phyloP scores from a whole-genome alignment of 192 early-diverging fungal species.

The Glomus cerebriforme region DNA sequence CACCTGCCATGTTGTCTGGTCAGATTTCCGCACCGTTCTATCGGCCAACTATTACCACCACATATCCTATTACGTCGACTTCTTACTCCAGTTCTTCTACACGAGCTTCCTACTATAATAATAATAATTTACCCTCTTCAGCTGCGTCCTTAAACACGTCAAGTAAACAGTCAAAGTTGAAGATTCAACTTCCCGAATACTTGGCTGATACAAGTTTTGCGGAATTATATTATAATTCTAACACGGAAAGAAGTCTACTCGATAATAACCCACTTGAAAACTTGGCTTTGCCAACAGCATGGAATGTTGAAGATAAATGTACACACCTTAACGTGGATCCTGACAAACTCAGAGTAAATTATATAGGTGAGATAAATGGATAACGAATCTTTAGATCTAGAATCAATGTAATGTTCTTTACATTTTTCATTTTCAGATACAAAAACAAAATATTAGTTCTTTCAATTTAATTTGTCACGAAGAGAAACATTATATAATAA shows the following conservation, averaged over 20 bases:
- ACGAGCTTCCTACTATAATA: background rate
- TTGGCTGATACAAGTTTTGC: slow-evolving; percentile 32
- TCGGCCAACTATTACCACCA: background rate
- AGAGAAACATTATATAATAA: background rate
- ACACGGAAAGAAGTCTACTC: background rate
- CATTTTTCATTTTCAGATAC: background rate
- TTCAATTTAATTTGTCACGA: background rate
- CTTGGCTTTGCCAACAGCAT: slow-evolving; percentile 56
- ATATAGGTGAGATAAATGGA: slow-evolving; percentile 48
- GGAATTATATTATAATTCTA: slow-evolving; percentile 7
- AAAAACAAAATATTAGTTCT: background rate
- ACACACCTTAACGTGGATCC: slow-evolving; percentile 47
- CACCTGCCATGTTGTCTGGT: background rate
- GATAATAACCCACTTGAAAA: slow-evolving; percentile 1
- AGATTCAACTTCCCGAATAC: slow-evolving; percentile 17
- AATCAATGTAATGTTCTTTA: background rate
- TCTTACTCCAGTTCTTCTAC: slow-evolving; percentile 6
- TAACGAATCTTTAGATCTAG: background rate
- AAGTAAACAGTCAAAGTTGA: slow-evolving; percentile 5
- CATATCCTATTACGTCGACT: background rate
- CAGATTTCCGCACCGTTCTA: background rate
- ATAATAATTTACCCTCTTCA: background rate
- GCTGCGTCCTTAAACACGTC: background rate
- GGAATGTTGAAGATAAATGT: slow-evolving; percentile 64
- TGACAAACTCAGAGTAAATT: slow-evolving; percentile 47